A percentile compares a stretch with the other conserved stretches of the same genome.
phyloP scores from a whole-genome alignment of 2,329 filamentous ascomycete genomes.

The Apiospora marii region DNA sequence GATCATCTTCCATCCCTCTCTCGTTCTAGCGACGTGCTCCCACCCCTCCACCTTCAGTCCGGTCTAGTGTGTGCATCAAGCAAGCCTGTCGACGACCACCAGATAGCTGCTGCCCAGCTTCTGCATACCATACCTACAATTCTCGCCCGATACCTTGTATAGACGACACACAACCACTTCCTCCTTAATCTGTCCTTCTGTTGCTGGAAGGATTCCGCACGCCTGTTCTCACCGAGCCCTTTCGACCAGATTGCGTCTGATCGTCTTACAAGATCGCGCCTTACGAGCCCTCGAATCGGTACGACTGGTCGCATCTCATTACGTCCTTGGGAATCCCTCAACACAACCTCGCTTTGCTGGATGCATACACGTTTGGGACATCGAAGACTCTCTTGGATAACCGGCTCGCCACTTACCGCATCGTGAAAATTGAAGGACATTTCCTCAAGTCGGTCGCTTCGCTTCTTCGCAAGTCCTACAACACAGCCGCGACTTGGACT shows the following conservation, averaged over 20 bases:
- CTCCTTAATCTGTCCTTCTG: not conserved
- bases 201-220: not conserved
- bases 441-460: not conserved
- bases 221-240: not conserved
- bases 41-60: slow-evolving; percentile 1
- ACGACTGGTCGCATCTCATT: not conserved
- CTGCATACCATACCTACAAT: not conserved
- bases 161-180: not conserved
- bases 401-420: not conserved
- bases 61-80: slow-evolving; percentile 7
- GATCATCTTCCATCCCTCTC: slow-evolving; percentile 1
- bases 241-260: not conserved
- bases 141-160: not conserved
- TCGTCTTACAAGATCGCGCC: not conserved
- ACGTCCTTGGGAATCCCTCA: not conserved
- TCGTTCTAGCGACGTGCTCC: slow-evolving; percentile 9
- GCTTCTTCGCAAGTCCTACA: slow-evolving; percentile 16
- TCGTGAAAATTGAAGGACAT: not conserved
- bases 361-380: not conserved
- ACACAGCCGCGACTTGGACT: slow-evolving; percentile 7
- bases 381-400: not conserved
- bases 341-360: not conserved
- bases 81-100: not conserved
- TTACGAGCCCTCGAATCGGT: not conserved
- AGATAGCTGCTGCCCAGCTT: slow-evolving; percentile 5